A percentile compares a stretch with the other conserved stretches of the same genome.
These are phyloP conservation scores for Penicillium oxalicum DNA, from an alignment of 2,329 filamentous ascomycete genomes.

Conservation along the genomic window DNA sequence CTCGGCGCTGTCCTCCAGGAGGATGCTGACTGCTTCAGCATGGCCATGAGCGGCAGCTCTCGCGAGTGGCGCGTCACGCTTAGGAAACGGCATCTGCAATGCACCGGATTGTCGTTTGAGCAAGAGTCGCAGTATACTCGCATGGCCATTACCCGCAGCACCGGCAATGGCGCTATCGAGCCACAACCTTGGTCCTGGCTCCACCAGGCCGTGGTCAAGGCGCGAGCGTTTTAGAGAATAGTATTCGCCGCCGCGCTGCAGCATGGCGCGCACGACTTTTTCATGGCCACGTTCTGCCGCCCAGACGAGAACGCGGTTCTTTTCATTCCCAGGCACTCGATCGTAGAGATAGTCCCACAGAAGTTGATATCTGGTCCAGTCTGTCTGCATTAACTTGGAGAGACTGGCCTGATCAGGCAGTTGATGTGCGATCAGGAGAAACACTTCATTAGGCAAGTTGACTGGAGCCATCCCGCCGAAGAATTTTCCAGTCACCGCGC, in stretches of 20 bases:
- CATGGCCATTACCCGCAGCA: background rate
- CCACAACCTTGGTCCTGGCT: background rate
- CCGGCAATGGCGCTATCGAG: background rate
- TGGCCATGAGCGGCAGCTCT: background rate
- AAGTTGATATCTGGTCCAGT: background rate
- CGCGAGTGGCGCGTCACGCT: background rate
- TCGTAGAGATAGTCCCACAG: background rate
- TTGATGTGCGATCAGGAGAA: background rate
- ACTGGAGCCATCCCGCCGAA: background rate
- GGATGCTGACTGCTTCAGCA: background rate
- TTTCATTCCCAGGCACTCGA: background rate
- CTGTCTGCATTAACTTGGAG: background rate
- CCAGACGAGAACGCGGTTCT: background rate
- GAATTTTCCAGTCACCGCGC: no score
- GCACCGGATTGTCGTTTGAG: background rate
- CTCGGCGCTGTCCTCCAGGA: background rate
- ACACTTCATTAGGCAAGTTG: background rate
- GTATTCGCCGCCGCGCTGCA: background rate
- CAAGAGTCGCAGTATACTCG: background rate
- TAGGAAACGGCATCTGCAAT: background rate
- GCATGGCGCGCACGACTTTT: background rate
- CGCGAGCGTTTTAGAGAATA: background rate
- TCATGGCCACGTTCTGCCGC: background rate
- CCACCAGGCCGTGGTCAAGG: background rate
- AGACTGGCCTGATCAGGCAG: background rate